These are phyloP conservation scores for Naegleria fowleri DNA, from an alignment of 208 protist genomes.

Conservation along the genomic window DNA sequence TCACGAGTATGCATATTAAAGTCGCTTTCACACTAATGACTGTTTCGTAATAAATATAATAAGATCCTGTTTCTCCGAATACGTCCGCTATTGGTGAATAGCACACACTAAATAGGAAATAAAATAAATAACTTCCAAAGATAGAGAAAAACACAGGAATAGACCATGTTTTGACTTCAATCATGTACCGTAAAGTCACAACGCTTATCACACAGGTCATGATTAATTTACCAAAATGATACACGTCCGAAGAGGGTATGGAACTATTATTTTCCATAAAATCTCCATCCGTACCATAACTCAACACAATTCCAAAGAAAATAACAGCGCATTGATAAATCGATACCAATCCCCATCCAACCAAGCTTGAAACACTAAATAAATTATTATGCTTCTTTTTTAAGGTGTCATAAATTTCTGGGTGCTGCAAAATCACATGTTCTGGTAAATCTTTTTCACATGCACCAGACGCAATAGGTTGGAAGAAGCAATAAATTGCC, in stretches of 20 bases:
- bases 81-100: not conserved
- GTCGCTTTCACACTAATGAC: not conserved
- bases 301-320: not conserved
- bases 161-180: not conserved
- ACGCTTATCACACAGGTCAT: not conserved
- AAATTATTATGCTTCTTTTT: not conserved
- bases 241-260: not conserved
- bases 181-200: not conserved
- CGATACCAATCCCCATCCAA: not conserved
- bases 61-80: not conserved
- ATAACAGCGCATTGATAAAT: not conserved
- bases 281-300: not conserved
- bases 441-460: conserved; percentile 81
- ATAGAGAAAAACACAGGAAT: not conserved
- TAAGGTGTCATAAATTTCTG: not conserved
- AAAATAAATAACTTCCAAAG: not conserved
- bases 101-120: not conserved
- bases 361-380: not conserved
- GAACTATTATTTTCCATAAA: too few species aligned
- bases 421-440: conserved; percentile 42
- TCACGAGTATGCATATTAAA: not conserved
- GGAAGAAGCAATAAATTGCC: conserved; percentile 68
- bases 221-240: not conserved
- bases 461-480: conserved; percentile 75
- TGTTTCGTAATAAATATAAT: not conserved